phyloP scores from a whole-genome alignment of 192 early-diverging fungal species.

The Pecoramyces ruminantium region DNA sequence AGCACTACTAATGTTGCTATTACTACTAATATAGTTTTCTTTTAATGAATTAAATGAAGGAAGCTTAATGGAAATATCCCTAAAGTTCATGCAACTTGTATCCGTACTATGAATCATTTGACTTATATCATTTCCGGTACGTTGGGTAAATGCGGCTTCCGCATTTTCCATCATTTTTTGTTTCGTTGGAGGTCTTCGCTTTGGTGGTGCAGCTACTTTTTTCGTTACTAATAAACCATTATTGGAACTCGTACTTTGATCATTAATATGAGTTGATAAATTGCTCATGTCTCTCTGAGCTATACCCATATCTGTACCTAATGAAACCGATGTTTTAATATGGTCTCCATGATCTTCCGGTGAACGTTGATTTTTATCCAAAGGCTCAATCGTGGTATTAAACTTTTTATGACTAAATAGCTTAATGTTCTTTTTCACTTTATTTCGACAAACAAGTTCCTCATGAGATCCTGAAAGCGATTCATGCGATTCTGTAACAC shows the following conservation, averaged over 20 bases:
- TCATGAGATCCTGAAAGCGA: neutral
- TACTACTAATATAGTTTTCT: too few species aligned
- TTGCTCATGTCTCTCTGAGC: neutral
- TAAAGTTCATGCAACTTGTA: neutral
- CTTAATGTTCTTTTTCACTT: neutral
- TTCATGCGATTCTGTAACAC: neutral
- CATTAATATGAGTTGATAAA: neutral
- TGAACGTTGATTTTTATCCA: neutral
- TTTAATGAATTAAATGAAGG: neutral
- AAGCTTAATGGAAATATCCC: neutral
- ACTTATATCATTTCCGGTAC: neutral
- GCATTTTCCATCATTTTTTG: neutral
- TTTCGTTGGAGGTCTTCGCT: neutral
- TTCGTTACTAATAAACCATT: neutral
- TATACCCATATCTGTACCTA: neutral
- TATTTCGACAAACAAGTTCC: neutral
- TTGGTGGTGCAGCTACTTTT: neutral
- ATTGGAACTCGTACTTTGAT: neutral
- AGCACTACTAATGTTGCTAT: too few species aligned
- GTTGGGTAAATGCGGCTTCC: neutral
- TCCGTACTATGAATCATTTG: neutral
- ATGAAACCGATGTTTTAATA: neutral
- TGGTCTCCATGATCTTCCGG: neutral
- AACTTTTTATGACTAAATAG: neutral
- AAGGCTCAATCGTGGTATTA: neutral